Evolutionary conservation across 2,329 filamentous ascomycete genomes (phyloP).

Genomic region (Tolypocladium album): DNA sequence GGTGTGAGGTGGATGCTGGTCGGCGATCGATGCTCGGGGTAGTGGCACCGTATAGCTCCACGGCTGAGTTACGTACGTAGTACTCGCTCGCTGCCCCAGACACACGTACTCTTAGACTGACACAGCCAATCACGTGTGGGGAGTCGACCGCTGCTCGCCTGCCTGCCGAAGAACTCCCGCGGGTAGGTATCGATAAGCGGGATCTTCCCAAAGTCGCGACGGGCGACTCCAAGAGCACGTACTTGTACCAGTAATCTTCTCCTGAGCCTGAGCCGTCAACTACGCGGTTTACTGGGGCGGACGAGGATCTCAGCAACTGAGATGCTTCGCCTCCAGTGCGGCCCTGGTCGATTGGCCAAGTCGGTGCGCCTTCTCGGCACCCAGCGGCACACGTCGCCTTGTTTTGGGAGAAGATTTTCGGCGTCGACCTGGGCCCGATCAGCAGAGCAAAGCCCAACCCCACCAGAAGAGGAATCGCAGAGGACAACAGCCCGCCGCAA

Average conservation of each 20-base stretch:
- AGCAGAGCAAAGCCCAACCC: neutral
- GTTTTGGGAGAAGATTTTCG: neutral
- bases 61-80: no score
- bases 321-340: conserved; percentile 18
- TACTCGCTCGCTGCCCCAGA: neutral
- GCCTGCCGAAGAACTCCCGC: conserved; percentile 1
- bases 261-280: neutral
- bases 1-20: conserved; percentile 7
- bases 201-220: neutral
- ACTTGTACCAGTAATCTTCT: neutral
- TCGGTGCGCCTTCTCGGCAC: neutral
- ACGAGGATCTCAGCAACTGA: conserved; percentile 3
- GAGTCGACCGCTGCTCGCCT: neutral
- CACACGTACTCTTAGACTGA: neutral
- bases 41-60: neutral
- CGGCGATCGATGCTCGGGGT: neutral
- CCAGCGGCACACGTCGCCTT: neutral
- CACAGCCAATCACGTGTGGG: conserved; percentile 7
- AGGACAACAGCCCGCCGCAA: neutral
- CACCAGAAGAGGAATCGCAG: neutral
- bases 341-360: conserved; percentile 8
- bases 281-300: neutral
- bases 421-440: neutral
- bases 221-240: neutral
- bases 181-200: conserved; percentile 6